Percentiles rank a stretch among this genome's conserved stretches.
Evolutionary conservation across 495 filamentous ascomycete genomes (phyloP).

Genomic region (Trichoderma orchidacearum): DNA sequence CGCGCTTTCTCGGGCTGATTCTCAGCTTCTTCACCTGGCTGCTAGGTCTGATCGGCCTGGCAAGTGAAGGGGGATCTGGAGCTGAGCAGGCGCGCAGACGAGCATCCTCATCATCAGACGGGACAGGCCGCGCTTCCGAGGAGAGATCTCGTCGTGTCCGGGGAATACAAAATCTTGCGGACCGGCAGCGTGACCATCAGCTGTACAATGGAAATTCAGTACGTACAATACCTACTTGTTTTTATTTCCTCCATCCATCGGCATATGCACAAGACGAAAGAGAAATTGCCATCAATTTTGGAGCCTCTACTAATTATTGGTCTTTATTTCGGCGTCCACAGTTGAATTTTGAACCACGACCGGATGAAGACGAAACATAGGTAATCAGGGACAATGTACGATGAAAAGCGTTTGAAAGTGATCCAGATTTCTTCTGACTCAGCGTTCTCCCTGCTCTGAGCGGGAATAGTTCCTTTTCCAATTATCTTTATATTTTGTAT

Average conservation of each 20-base stretch:
- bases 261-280: no score
- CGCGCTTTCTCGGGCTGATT: constrained; percentile 39
- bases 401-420: neutral
- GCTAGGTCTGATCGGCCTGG: constrained; percentile 14
- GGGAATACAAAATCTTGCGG: constrained; percentile 10
- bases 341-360: constrained; percentile 65
- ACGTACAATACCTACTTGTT: constrained; percentile 12
- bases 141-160: constrained; percentile 8
- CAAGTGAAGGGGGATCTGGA: constrained; percentile 9
- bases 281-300: no score
- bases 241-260: no score
- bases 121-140: neutral
- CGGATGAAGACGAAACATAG: constrained; percentile 38
- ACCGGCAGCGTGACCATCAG: constrained; percentile 38
- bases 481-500: neutral
- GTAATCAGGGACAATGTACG: neutral
- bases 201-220: constrained; percentile 89
- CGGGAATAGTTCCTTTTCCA: neutral
- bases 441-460: no score
- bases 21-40: constrained; percentile 28
- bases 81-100: constrained; percentile 6
- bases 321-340: constrained; percentile 10
- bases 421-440: neutral
- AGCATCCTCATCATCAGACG: constrained; percentile 1
- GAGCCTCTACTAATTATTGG: neutral